Conservation (phyloP, 495 filamentous ascomycete genomes). For the Neurospora hispaniola region DNA sequence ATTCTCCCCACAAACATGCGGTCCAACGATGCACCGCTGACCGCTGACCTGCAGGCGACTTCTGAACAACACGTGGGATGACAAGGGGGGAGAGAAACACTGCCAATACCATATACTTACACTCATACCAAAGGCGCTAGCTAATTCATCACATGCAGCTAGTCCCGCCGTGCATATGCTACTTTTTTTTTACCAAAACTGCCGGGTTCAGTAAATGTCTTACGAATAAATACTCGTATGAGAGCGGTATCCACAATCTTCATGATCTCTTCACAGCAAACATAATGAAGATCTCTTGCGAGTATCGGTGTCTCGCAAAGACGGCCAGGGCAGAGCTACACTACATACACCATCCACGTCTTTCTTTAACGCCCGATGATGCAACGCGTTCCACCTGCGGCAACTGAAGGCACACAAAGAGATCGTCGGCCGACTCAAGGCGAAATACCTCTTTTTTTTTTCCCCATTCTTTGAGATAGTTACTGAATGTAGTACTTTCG, state of each 20-base stretch:
- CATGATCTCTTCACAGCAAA: background rate
- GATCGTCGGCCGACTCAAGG: background rate
- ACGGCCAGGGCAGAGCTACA: background rate
- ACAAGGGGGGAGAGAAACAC: background rate
- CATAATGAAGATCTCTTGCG: background rate
- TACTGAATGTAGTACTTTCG: too few species aligned
- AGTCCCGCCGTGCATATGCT: too few species aligned
- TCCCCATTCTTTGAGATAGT: too few species aligned
- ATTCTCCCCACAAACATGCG: background rate
- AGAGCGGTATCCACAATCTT: background rate
- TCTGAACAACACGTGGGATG: background rate
- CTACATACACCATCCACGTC: background rate
- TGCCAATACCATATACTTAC: background rate
- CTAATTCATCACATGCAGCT: too few species aligned
- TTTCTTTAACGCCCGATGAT: background rate
- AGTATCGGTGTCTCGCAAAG: background rate
- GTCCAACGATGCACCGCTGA: background rate
- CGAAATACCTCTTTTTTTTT: background rate
- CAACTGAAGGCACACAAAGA: background rate
- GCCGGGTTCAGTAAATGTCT: too few species aligned
- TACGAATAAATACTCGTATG: too few species aligned
- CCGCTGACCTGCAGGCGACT: background rate
- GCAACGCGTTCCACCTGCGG: background rate
- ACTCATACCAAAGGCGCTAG: too few species aligned
- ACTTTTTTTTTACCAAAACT: too few species aligned